A percentile compares a stretch with the other conserved stretches of the same genome.
Conservation (phyloP, 208 protist species). For the Naegleria gruberi region DNA sequence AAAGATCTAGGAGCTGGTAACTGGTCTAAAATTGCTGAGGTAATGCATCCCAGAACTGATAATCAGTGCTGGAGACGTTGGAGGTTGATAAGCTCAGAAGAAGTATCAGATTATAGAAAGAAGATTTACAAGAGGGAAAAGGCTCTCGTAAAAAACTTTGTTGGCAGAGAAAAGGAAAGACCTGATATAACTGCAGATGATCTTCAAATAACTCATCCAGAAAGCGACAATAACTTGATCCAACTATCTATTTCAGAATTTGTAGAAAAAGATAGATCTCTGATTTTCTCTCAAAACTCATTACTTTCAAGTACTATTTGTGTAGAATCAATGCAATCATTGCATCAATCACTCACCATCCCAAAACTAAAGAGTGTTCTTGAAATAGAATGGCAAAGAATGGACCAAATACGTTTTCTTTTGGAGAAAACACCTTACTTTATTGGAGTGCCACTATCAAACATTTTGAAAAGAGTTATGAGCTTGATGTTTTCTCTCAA, state of each 20-base stretch:
- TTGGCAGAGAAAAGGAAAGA: slow-evolving; percentile 45
- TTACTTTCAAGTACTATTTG: background rate
- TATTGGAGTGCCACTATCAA: background rate
- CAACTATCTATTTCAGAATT: background rate
- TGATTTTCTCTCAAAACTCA: background rate
- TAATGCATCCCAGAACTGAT: slow-evolving; percentile 41
- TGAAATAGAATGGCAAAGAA: background rate
- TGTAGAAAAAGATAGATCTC: background rate
- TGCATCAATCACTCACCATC: background rate
- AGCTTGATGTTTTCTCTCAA: background rate
- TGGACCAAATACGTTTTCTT: background rate
- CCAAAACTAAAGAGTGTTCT: background rate
- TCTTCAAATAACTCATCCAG: slow-evolving; percentile 22
- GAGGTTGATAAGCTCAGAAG: slow-evolving; percentile 43
- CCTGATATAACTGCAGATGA: slow-evolving; percentile 39
- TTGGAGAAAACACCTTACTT: background rate
- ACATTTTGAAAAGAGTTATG: background rate
- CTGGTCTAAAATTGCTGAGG: slow-evolving; percentile 40
- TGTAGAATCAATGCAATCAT: background rate
- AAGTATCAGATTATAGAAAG: slow-evolving; percentile 28
- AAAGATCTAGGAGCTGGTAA: slow-evolving; percentile 37
- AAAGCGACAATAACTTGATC: background rate
- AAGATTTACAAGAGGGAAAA: slow-evolving; percentile 27
- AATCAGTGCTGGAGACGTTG: slow-evolving; percentile 60
- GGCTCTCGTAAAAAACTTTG: slow-evolving; percentile 42